Evolutionary conservation across 306 rosid species (phyloP).

Genomic region (Datisca glomerata): DNA sequence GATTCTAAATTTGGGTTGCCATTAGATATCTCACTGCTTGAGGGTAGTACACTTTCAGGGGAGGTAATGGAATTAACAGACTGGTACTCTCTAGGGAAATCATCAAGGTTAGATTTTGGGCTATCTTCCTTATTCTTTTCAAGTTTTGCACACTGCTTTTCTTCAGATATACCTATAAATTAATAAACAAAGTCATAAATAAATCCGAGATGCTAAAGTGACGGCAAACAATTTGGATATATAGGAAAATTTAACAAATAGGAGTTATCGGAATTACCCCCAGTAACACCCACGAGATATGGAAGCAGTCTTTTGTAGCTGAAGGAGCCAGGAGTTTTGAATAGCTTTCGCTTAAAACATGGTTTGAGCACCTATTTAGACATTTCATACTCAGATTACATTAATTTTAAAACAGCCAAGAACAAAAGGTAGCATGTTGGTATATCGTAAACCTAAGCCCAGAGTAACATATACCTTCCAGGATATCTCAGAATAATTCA

Average conservation of each 20-base stretch:
- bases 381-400: slow-evolving; percentile 5
- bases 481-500: neutral
- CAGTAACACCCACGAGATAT: slow-evolving; percentile 24
- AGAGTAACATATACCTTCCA: too few relatives aligned
- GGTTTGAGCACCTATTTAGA: slow-evolving; percentile 41
- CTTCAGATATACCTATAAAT: slow-evolving; percentile 20
- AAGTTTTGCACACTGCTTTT: slow-evolving; percentile 6
- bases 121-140: slow-evolving; percentile 12
- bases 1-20: slow-evolving; percentile 12
- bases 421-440: too few relatives aligned
- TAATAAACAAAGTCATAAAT: neutral
- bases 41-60: slow-evolving; percentile 11
- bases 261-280: slow-evolving; percentile 19
- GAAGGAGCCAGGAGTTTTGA: slow-evolving; percentile 59
- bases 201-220: neutral
- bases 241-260: neutral
- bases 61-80: slow-evolving; percentile 14
- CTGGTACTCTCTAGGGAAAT: slow-evolving; percentile 8
- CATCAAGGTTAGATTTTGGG: neutral
- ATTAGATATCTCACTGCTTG: slow-evolving; percentile 17
- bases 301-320: slow-evolving; percentile 64
- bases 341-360: slow-evolving; percentile 43
- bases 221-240: neutral
- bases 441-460: too few relatives aligned
- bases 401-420: too few relatives aligned